phyloP scores from a whole-genome alignment of 2,329 filamentous ascomycete species.

The Cercospora zeae-maydis region DNA sequence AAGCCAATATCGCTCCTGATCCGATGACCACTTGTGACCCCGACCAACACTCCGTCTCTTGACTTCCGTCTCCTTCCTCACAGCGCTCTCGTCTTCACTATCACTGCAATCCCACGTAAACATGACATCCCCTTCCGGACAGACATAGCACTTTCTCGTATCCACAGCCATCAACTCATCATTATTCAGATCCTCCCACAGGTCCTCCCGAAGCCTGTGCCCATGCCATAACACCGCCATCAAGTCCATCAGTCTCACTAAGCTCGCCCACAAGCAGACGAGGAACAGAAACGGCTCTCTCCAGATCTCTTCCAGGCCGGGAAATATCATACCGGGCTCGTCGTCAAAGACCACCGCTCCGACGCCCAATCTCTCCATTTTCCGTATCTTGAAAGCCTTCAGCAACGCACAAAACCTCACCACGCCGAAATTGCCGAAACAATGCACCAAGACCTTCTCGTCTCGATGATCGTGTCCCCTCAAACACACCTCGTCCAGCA shows the following conservation, averaged over 20 bases:
- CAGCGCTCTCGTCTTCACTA: constrained; percentile 16
- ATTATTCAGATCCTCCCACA: constrained; percentile 26
- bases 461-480: background rate
- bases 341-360: constrained; percentile 29
- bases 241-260: background rate
- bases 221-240: background rate
- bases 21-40: constrained; percentile 24
- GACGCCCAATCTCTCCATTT: constrained; percentile 19
- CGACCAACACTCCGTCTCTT: constrained; percentile 22
- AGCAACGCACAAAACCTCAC: constrained; percentile 26
- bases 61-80: constrained; percentile 24
- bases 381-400: constrained; percentile 28
- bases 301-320: constrained; percentile 3
- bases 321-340: constrained; percentile 21
- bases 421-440: constrained; percentile 29
- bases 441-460: constrained; percentile 24
- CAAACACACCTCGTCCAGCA: background rate
- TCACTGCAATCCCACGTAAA: constrained; percentile 25
- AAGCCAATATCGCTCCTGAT: constrained; percentile 33
- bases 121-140: constrained; percentile 30
- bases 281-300: constrained; percentile 14
- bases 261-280: constrained; percentile 8
- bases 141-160: constrained; percentile 29
- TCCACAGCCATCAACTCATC: constrained; percentile 21
- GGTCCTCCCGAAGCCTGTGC: constrained; percentile 3